Base-by-base conservation (phyloP, 1,284 basidiomycete species). In the Retiboletus fuscus region DNA sequence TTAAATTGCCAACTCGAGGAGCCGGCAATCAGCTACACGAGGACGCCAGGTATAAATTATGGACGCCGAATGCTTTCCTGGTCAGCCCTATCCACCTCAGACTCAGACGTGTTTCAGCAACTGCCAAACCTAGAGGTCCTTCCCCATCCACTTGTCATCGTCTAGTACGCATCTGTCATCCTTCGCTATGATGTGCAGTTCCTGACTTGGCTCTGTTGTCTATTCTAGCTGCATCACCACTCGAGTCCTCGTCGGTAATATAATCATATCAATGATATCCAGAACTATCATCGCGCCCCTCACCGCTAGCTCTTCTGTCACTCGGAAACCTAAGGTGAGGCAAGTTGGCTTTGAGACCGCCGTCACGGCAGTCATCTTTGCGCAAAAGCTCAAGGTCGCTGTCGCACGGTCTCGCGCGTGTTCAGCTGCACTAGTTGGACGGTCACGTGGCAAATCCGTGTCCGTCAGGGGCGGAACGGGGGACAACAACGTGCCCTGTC, bases 381-480 rank as follows among this genome's bases (percentile, higher is more conserved):
- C 75, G 6, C 75, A 76, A 20, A 78, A 72, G 55, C 78, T 80
- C 53, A 77, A 79, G 70, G 61, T 63, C n/a, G 75, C 77, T 24
- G 77, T 67, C 24, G 77, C 71, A 22, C 70, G 64, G 8, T 63
- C 77, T 18, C 73, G 49, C 28, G 43, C 28, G 30, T 62, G 34
- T 61, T 60, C 49, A 30, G 39, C 47, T 11, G 47, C 28, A n/a
- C 41, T 61, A 11, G 15, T 58, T 15, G 58, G 64, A 20, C 69
- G 64, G 46, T 55, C 67, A 15, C 62, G 74, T 49, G 62, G 68
- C 30, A 63, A 26, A 43, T 70, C 72, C 3, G 60, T 75, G 28
- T 67, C 69, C 11, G 60, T 44, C 20, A 65, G 34, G 12, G 53
- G 41, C 12, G 10, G 12, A 30, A 18, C 46, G 3, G 53, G 44